phyloP scores from a whole-genome alignment of 768 basidiomycete species.

The Leccinum aurantiacum region DNA sequence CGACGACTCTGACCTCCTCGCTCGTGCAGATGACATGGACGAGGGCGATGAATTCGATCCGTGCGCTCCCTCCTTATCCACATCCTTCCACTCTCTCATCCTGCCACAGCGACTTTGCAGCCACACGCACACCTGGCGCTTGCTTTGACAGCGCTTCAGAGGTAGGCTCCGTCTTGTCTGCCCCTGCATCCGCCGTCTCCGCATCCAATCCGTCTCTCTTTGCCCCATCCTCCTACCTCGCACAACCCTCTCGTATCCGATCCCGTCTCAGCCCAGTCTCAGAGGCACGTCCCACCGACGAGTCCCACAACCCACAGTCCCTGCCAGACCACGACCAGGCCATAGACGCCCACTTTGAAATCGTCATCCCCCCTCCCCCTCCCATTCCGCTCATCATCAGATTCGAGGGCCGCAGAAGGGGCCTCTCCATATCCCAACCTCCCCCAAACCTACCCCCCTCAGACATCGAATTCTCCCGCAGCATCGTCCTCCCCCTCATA shows the following conservation, averaged over 20 bases:
- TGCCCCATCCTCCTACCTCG: conserved; percentile 46
- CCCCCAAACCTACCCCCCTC: conserved; percentile 15
- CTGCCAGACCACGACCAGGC: conserved; percentile 22
- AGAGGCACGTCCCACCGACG: conserved; percentile 44
- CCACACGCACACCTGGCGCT: conserved; percentile 48
- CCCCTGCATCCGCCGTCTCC: conserved; percentile 48
- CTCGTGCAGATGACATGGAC: conserved; percentile 50
- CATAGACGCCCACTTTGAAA: conserved; percentile 53
- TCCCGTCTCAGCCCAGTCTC: conserved; percentile 64
- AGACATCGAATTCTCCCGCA: conserved; percentile 51
- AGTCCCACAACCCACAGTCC: conserved; percentile 26
- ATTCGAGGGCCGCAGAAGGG: conserved; percentile 30
- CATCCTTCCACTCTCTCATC: neutral
- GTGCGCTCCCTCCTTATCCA: conserved; percentile 42
- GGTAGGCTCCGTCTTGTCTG: conserved; percentile 57
- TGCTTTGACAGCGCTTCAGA: conserved; percentile 67
- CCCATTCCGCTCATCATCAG: conserved; percentile 21
- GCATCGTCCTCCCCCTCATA: conserved; percentile 43
- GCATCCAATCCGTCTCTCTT: conserved; percentile 55
- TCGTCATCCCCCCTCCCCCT: conserved; percentile 45
- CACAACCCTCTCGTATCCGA: conserved; percentile 37
- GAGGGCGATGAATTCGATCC: conserved; percentile 80
- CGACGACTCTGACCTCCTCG: conserved; percentile 49
- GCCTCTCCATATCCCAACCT: conserved; percentile 29
- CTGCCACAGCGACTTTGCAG: conserved; percentile 63